Evolutionary conservation across 2,329 filamentous ascomycete species (phyloP).

Genomic region (Aspergillus quadricinctus): DNA sequence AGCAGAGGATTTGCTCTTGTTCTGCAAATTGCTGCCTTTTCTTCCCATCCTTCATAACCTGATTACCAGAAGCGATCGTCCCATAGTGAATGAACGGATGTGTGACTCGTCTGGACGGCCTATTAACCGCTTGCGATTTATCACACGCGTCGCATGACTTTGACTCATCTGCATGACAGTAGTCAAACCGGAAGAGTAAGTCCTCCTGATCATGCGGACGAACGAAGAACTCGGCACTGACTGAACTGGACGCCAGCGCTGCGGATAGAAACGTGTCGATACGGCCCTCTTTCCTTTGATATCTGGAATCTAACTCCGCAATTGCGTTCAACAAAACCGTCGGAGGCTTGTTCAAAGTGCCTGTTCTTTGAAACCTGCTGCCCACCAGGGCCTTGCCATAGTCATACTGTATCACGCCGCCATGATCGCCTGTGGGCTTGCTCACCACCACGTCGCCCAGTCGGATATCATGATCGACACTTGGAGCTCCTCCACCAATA

Average conservation of each 20-base stretch:
- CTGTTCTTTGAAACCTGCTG: neutral
- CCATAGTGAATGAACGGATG: neutral
- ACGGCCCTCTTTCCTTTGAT: too few relatives aligned
- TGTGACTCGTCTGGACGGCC: too few relatives aligned
- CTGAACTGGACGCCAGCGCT: too few relatives aligned
- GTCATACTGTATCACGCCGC: conserved; percentile 9
- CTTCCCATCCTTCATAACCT: neutral
- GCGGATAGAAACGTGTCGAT: too few relatives aligned
- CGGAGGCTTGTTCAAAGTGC: conserved; percentile 3
- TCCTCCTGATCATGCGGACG: neutral
- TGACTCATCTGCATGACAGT: too few relatives aligned
- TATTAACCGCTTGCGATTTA: too few relatives aligned
- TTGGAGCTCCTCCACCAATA: conserved; percentile 7
- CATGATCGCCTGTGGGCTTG: neutral
- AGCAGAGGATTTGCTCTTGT: neutral
- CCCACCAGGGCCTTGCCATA: conserved; percentile 3
- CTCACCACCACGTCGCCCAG: conserved; percentile 8
- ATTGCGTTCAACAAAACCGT: neutral
- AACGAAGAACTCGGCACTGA: neutral
- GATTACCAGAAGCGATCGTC: neutral
- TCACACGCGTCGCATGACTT: too few relatives aligned
- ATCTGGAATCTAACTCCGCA: neutral
- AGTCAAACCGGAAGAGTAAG: neutral
- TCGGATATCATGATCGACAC: neutral
- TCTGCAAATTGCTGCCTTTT: neutral